phyloP scores from a whole-genome alignment of 2,329 filamentous ascomycete species.

The Neurospora sp. region DNA sequence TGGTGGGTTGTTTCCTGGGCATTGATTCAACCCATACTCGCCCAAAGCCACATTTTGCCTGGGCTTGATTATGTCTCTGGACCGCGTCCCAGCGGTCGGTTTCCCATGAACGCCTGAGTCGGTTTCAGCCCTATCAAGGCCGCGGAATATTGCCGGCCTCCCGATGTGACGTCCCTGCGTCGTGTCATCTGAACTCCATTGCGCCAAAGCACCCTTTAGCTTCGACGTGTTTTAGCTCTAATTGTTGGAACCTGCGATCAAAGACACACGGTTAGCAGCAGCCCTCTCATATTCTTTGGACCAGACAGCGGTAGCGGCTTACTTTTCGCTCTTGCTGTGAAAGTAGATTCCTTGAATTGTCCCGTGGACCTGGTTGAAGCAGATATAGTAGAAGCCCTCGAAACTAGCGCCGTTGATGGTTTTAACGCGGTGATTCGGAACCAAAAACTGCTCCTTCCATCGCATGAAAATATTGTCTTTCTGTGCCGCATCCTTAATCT shows the following conservation, averaged over 20 bases:
- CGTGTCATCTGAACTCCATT: slow-evolving; percentile 71
- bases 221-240: slow-evolving; percentile 81
- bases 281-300: not conserved
- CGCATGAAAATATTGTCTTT: slow-evolving; percentile 94
- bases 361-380: slow-evolving; percentile 86
- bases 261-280: slow-evolving; percentile 5
- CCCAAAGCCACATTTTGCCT: not conserved
- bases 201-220: slow-evolving; percentile 75
- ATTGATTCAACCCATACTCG: not conserved
- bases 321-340: slow-evolving; percentile 97
- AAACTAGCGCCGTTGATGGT: slow-evolving; percentile 93
- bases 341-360: slow-evolving; percentile 93
- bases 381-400: slow-evolving; percentile 98
- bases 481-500: slow-evolving; percentile 62
- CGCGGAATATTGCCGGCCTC: not conserved
- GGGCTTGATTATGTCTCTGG: not conserved
- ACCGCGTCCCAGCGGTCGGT: not conserved
- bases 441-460: slow-evolving; percentile 97
- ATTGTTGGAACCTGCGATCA: slow-evolving; percentile 67
- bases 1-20: not conserved
- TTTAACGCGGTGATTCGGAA: slow-evolving; percentile 84
- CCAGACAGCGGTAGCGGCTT: slow-evolving; percentile 29
- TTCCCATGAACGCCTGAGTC: not conserved
- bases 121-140: not conserved
- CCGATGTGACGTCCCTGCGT: not conserved